These are phyloP conservation scores for Yarrowia alimentaria DNA, from an alignment of 805 yeast species.

Conservation along the genomic window DNA sequence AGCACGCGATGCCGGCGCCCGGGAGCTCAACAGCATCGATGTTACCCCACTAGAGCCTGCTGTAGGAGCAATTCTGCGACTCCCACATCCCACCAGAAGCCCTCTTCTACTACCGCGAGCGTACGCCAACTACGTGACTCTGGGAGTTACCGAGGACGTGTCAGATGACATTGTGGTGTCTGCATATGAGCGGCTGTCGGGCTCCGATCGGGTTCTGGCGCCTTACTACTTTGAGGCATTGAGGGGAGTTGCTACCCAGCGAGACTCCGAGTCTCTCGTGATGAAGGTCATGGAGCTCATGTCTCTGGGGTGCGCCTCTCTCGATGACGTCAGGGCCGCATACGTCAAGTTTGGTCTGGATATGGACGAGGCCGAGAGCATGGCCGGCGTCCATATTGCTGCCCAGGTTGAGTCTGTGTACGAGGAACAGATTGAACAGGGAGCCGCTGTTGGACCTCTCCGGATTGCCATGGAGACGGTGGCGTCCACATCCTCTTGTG, in stretches of 20 bases:
- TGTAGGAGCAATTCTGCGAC: not conserved
- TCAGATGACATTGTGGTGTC: conserved; percentile 48
- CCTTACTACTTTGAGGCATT: conserved; percentile 62
- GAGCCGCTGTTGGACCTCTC: conserved; percentile 13
- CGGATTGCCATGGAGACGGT: conserved; percentile 32
- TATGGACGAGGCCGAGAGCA: conserved; percentile 31
- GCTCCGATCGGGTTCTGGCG: conserved; percentile 46
- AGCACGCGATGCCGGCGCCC: too few relatives aligned
- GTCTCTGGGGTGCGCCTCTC: conserved; percentile 54
- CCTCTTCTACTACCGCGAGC: conserved; percentile 10
- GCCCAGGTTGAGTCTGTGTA: conserved; percentile 18
- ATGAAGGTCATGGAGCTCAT: conserved; percentile 47
- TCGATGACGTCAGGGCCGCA: conserved; percentile 47
- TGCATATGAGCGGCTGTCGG: conserved; percentile 46
- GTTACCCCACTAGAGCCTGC: conserved; percentile 21
- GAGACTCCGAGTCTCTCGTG: conserved; percentile 49
- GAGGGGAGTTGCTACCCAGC: conserved; percentile 48
- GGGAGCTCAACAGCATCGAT: too few relatives aligned
- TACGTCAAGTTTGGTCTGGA: conserved; percentile 41
- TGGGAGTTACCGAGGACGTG: conserved; percentile 52
- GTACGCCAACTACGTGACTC: conserved; percentile 43
- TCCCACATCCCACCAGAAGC: not conserved
- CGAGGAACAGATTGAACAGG: conserved; percentile 15
- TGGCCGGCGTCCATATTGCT: conserved; percentile 11
- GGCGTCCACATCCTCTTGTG: conserved; percentile 29